Evolutionary conservation across 441 rosid genomes (phyloP).

Genomic region (Melastoma candidum): DNA sequence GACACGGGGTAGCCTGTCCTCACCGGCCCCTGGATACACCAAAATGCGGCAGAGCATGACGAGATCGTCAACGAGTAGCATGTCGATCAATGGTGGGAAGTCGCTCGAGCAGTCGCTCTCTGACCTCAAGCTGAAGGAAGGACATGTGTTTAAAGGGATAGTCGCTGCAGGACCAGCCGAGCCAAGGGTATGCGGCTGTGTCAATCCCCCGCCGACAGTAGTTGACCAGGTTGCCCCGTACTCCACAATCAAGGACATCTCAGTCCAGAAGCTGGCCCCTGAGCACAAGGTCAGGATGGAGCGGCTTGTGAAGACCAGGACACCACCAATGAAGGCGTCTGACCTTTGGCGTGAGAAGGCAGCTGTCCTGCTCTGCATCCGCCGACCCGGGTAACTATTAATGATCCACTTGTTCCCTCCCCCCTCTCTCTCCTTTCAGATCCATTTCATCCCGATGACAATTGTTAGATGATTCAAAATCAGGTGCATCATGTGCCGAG

Average conservation of each 20-base stretch:
- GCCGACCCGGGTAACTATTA: constrained; percentile 49
- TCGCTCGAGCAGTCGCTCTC: constrained; percentile 40
- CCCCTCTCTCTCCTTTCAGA: not conserved
- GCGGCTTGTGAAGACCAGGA: constrained; percentile 36
- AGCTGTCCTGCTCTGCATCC: constrained; percentile 47
- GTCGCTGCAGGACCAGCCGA: constrained; percentile 52
- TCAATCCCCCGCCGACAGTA: constrained; percentile 35
- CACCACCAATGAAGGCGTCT: constrained; percentile 60
- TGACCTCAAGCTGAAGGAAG: constrained; percentile 47
- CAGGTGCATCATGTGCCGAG: constrained; percentile 77
- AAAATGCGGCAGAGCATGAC: constrained; percentile 20
- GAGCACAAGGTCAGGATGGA: constrained; percentile 51
- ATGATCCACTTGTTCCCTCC: constrained; percentile 1
- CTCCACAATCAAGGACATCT: constrained; percentile 34
- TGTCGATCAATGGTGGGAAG: constrained; percentile 19
- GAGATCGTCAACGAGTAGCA: constrained; percentile 18
- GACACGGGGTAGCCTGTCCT: constrained; percentile 16
- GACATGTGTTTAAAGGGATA: constrained; percentile 51
- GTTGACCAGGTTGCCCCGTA: constrained; percentile 40
- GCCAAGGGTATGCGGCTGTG: constrained; percentile 53
- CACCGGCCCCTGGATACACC: constrained; percentile 19
- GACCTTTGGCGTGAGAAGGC: constrained; percentile 53
- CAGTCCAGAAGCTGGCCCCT: constrained; percentile 45
- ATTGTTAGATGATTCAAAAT: not conserved
- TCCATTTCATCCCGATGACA: no score